Conservation (phyloP, 2,329 filamentous ascomycete genomes). For the Talaromyces sp. region DNA sequence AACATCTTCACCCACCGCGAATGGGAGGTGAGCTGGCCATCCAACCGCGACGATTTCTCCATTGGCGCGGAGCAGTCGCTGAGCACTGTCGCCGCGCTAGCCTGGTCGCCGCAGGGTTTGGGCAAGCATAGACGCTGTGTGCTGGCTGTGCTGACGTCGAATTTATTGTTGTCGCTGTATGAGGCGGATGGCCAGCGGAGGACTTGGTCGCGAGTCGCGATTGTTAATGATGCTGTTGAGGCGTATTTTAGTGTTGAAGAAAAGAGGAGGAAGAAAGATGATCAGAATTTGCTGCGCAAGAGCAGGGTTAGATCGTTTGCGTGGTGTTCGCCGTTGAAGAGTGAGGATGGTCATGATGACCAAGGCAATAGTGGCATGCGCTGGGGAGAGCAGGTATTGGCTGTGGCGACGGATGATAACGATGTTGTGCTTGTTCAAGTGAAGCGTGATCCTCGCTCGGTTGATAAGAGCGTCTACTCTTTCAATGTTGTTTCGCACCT, state of each 20-base stretch:
- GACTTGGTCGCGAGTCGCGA: constrained; percentile 48
- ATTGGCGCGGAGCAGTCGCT: constrained; percentile 55
- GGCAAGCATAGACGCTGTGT: constrained; percentile 50
- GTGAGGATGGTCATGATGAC: not conserved
- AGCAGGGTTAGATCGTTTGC: constrained; percentile 35
- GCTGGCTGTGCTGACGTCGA: constrained; percentile 53
- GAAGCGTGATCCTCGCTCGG: constrained; percentile 11
- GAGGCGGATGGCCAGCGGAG: constrained; percentile 42
- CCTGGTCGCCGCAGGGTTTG: constrained; percentile 55
- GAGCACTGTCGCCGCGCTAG: constrained; percentile 44
- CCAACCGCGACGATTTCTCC: constrained; percentile 46
- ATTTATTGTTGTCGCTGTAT: constrained; percentile 54
- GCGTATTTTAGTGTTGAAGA: constrained; percentile 29
- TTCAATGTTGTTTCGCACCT: constrained; percentile 23
- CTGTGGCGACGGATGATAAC: constrained; percentile 35
- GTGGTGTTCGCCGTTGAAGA: constrained; percentile 33
- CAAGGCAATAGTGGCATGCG: constrained; percentile 12
- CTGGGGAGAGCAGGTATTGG: constrained; percentile 32
- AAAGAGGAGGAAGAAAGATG: not conserved
- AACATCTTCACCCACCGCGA: constrained; percentile 51
- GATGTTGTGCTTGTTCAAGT: constrained; percentile 30
- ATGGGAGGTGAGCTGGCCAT: constrained; percentile 43
- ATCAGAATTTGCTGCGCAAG: constrained; percentile 22
- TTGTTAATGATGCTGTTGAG: constrained; percentile 49
- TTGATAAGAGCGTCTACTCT: constrained; percentile 13